Conservation (phyloP, 2,329 filamentous ascomycete species). For the Furcasterigmium furcatum region DNA sequence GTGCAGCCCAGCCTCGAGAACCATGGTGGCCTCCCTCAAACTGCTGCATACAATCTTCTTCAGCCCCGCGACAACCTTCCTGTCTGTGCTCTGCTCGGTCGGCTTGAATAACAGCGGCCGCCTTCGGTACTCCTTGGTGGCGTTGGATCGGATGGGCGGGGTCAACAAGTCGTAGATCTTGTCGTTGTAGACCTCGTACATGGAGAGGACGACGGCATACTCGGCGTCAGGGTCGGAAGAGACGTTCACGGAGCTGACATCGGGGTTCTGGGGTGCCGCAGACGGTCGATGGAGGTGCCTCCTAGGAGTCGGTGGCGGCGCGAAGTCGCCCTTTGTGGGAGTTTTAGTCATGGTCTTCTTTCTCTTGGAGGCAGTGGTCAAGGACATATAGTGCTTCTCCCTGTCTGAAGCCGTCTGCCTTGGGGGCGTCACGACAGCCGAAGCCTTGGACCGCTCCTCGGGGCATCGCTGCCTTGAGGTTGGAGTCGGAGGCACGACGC, state of each 20-base stretch:
- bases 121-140: slow-evolving; percentile 69
- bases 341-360: slow-evolving; percentile 50
- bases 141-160: slow-evolving; percentile 53
- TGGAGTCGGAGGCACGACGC: slow-evolving; percentile 30
- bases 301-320: slow-evolving; percentile 53
- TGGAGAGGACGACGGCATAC: slow-evolving; percentile 86
- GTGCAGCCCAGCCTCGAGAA: slow-evolving; percentile 84
- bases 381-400: slow-evolving; percentile 26
- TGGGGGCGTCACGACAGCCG: background rate
- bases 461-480: background rate
- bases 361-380: slow-evolving; percentile 16
- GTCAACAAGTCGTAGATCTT: slow-evolving; percentile 92
- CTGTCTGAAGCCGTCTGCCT: background rate
- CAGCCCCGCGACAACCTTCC: slow-evolving; percentile 91
- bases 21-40: slow-evolving; percentile 80
- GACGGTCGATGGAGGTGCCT: slow-evolving; percentile 66
- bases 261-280: slow-evolving; percentile 69
- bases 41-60: slow-evolving; percentile 84
- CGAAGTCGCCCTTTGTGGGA: slow-evolving; percentile 43
- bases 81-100: slow-evolving; percentile 81
- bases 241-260: slow-evolving; percentile 68
- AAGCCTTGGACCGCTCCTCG: background rate
- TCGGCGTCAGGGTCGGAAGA: slow-evolving; percentile 67
- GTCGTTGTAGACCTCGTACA: slow-evolving; percentile 99
- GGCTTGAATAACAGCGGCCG: slow-evolving; percentile 86